Conservation (phyloP, 495 filamentous ascomycete genomes). For the Neurospora africana region DNA sequence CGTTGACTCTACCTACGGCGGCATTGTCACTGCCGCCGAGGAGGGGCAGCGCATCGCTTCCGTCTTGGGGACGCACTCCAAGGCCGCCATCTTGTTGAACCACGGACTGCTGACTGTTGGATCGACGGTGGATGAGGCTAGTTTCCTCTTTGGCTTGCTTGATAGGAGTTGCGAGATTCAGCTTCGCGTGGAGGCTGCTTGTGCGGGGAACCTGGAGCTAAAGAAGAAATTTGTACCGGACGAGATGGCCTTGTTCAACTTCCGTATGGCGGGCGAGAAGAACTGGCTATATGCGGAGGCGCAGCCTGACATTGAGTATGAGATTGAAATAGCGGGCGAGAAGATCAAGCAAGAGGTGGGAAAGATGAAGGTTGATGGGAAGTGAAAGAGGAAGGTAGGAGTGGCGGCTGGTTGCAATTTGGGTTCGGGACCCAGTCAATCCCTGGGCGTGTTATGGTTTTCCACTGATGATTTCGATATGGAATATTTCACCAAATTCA, state of each 20-base stretch:
- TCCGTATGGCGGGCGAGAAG: constrained; percentile 39
- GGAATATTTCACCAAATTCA: no score
- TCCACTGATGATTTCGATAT: background rate
- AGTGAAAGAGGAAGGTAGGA: background rate
- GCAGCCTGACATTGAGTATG: constrained; percentile 36
- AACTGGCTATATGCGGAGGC: constrained; percentile 34
- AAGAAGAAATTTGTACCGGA: constrained; percentile 36
- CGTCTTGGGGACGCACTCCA: constrained; percentile 34
- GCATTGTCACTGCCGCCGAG: constrained; percentile 41
- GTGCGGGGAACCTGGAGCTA: constrained; percentile 18
- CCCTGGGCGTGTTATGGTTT: background rate
- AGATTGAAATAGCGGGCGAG: constrained; percentile 33
- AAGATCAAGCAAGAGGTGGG: constrained; percentile 2
- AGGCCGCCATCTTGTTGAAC: constrained; percentile 41
- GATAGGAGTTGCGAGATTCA: constrained; percentile 43
- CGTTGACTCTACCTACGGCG: constrained; percentile 45
- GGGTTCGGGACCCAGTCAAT: background rate
- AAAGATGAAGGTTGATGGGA: background rate
- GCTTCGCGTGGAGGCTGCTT: constrained; percentile 39
- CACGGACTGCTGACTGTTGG: constrained; percentile 47
- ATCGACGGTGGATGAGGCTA: constrained; percentile 44
- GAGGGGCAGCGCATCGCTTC: constrained; percentile 42
- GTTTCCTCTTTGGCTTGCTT: constrained; percentile 40
- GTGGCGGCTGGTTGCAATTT: background rate
- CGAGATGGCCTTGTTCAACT: constrained; percentile 43